Evolutionary conservation across 176 grass and related monocot species (phyloP).

Genomic region (Urochloa ruziziensis): DNA sequence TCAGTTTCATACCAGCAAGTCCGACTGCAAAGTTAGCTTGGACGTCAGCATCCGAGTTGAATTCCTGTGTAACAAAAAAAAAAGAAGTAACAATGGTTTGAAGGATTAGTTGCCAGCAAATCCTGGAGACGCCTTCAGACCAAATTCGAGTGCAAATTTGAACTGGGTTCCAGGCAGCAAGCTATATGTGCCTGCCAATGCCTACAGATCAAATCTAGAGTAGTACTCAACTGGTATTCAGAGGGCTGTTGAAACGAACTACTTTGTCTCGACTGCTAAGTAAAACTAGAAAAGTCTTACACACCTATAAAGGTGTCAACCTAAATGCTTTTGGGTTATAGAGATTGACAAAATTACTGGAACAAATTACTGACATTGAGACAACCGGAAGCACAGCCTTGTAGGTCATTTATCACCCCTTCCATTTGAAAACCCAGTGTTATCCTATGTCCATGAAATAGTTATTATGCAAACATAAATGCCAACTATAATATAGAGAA

Average conservation of each 20-base stretch:
- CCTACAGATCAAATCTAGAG: background rate
- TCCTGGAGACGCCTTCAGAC: background rate
- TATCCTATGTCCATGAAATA: background rate
- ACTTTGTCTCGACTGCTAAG: background rate
- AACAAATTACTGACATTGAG: background rate
- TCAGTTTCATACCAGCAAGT: constrained; percentile 37
- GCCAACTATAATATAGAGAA: no score
- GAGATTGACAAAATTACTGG: background rate
- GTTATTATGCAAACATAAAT: background rate
- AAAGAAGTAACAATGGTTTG: background rate
- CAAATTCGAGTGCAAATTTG: background rate
- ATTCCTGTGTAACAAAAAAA: constrained; percentile 25
- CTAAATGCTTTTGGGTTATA: background rate
- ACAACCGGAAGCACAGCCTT: background rate
- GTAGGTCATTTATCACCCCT: background rate
- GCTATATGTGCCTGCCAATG: background rate
- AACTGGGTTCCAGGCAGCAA: background rate
- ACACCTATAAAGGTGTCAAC: background rate
- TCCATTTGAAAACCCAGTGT: background rate
- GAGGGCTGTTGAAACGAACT: background rate
- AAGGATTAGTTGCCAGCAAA: background rate
- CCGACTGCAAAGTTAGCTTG: constrained; percentile 45
- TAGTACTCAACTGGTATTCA: background rate
- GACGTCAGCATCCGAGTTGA: constrained; percentile 30
- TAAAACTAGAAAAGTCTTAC: constrained; percentile 2